Evolutionary conservation across 169 alveolate species (phyloP).

Genomic region (Cryptosporidium muris): DNA sequence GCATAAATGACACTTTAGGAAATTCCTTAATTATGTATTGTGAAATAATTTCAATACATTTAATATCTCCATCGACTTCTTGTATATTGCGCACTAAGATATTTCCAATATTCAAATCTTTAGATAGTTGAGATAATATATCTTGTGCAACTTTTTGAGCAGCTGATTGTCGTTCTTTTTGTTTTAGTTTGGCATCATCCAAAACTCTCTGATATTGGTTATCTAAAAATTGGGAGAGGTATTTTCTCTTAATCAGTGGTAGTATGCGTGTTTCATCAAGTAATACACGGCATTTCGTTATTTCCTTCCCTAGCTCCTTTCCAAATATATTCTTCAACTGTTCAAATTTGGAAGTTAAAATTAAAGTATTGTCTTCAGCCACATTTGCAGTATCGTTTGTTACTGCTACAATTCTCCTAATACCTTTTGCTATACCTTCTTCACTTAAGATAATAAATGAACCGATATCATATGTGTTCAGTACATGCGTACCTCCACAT

Average conservation of each 20-base stretch:
- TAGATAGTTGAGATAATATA: constrained; percentile 1
- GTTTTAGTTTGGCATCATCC: constrained; percentile 30
- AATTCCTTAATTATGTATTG: constrained; percentile 18
- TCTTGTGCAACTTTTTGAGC: constrained; percentile 47
- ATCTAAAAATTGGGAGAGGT: constrained; percentile 7
- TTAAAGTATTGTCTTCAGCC: constrained; percentile 76
- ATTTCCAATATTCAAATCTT: not conserved
- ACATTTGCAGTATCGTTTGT: constrained; percentile 83
- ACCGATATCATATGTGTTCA: constrained; percentile 79
- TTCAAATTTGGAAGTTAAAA: constrained; percentile 72
- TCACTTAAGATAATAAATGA: constrained; percentile 77
- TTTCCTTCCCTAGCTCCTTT: constrained; percentile 18
- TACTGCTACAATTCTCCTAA: constrained; percentile 85
- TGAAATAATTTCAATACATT: constrained; percentile 34
- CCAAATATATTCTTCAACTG: constrained; percentile 28
- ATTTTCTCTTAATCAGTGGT: constrained; percentile 25
- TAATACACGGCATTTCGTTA: constrained; percentile 1
- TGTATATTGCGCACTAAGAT: constrained; percentile 11
- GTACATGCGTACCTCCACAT: constrained; percentile 92
- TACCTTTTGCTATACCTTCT: constrained; percentile 91
- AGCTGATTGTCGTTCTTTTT: constrained; percentile 41
- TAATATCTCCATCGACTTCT: constrained; percentile 44
- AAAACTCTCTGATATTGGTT: constrained; percentile 32
- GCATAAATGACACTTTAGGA: constrained; percentile 31
- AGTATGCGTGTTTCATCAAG: constrained; percentile 34